Conservation (phyloP, 352 stramenopile genomes). For the Phytophthora agathidicida region DNA sequence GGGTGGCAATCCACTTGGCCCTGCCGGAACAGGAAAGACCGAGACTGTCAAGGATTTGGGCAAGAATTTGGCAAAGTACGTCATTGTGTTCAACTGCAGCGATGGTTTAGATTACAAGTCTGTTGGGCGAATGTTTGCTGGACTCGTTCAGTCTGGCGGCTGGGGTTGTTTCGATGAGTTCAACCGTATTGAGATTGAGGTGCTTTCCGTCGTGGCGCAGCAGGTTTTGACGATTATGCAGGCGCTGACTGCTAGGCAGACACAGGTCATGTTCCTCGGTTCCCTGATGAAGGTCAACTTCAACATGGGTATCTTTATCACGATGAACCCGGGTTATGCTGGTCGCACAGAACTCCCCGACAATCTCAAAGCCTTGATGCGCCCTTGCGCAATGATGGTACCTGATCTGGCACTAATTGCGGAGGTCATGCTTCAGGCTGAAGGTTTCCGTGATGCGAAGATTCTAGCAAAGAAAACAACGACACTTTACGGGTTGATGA, state of each 20-base stretch:
- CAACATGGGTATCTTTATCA: slow-evolving; percentile 94
- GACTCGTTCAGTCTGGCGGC: slow-evolving; percentile 91
- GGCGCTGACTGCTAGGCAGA: slow-evolving; percentile 77
- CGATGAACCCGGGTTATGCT: slow-evolving; percentile 93
- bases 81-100: slow-evolving; percentile 96
- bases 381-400: slow-evolving; percentile 90
- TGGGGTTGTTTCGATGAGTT: slow-evolving; percentile 97
- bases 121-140: slow-evolving; percentile 93
- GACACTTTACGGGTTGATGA: slow-evolving; percentile 88
- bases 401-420: slow-evolving; percentile 85
- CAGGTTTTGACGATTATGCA: slow-evolving; percentile 92
- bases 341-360: slow-evolving; percentile 90
- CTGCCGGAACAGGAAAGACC: slow-evolving; percentile 93
- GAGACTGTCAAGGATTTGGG: slow-evolving; percentile 95
- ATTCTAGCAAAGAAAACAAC: slow-evolving; percentile 86
- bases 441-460: slow-evolving; percentile 86
- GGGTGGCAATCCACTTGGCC: slow-evolving; percentile 91
- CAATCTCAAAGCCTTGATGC: slow-evolving; percentile 88
- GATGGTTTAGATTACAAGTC: slow-evolving; percentile 95
- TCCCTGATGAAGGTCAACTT: slow-evolving; percentile 86
- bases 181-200: slow-evolving; percentile 96
- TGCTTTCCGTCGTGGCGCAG: slow-evolving; percentile 93
- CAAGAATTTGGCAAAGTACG: slow-evolving; percentile 94
- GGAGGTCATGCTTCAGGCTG: slow-evolving; percentile 88
- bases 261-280: slow-evolving; percentile 85